Base-by-base conservation (phyloP, 768 basidiomycete genomes). In the Mycena capillaripes region DNA sequence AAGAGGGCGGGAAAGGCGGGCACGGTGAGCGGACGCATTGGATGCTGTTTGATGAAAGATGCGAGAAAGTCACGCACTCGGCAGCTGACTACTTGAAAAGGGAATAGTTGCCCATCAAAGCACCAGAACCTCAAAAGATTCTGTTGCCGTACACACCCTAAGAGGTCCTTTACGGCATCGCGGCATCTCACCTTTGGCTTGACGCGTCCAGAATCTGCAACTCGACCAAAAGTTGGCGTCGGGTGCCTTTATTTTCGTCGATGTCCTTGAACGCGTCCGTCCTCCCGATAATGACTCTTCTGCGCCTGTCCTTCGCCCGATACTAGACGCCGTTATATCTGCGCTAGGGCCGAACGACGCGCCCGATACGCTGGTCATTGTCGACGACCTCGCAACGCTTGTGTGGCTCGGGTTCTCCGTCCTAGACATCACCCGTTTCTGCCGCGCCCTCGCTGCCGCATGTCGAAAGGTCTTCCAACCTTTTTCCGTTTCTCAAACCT, bases 301-400 rank as follows among this genome's bases (percentile, higher is more conserved):
- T 50, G 71, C n/a, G 30, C 69, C 81, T 50, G 72, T 76, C 52
- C 70, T 87, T n/a, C 80, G 79, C 30, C 74, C 77, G 1, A 75
- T 88, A 7, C 79, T 85, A 42, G 82, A 88, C 19, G 75, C 82
- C 14, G 77, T 87, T 19, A 77, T 81, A 3, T 70, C 77, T 11
- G 71, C 76, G 7, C 71, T 87, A 3, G 57, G 70, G 16, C 17
- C 56, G 65, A 34, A 27, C 25, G 56, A 59, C 17, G 65, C 36
- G 38, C 70, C 71, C 0, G 76, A 77, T 10, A 62, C 77, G 16
- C 80, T 94, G 16, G 84, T 95, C 25, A 87, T 95, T 52, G 76
- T 95, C n/a, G 94, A 95, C 72, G 92, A 93, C 64, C 82, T 93
- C 52, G 80, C 91, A 0, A 84, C 87, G 44, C 85, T 95, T 1